Percentiles rank a stretch among this genome's conserved stretches.
Conservation (phyloP, 257 asterid species). For the Plantago elongata region DNA sequence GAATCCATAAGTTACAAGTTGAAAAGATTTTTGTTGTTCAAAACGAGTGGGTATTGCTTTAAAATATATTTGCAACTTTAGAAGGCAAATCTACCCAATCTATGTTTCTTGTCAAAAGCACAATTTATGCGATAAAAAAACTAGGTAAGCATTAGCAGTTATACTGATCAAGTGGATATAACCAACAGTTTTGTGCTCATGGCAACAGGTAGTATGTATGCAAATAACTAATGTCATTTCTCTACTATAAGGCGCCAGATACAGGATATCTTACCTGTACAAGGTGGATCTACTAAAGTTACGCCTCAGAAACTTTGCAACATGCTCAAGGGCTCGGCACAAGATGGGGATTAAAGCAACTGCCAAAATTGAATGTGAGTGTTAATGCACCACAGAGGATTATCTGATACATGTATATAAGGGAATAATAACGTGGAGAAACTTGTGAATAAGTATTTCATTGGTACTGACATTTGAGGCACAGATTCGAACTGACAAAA, state of each 20-base stretch:
- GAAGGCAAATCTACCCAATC: background rate
- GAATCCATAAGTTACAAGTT: too few relatives aligned
- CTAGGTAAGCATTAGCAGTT: background rate
- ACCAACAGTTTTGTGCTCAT: too few relatives aligned
- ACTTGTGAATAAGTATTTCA: too few relatives aligned
- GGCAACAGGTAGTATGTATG: too few relatives aligned
- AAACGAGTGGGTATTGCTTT: background rate
- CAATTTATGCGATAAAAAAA: background rate
- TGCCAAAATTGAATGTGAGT: conserved; percentile 31
- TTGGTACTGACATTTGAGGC: conserved; percentile 69
- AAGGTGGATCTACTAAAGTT: conserved; percentile 77
- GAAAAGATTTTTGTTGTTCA: background rate
- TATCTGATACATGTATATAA: conserved; percentile 5
- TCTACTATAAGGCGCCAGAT: background rate
- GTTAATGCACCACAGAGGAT: conserved; percentile 10
- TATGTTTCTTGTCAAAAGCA: background rate
- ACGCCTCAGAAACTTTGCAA: conserved; percentile 80
- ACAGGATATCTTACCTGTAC: conserved; percentile 53
- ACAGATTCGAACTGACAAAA: conserved; percentile 67
- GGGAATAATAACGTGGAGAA: conserved; percentile 9
- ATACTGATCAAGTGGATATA: too few relatives aligned
- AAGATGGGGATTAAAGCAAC: conserved; percentile 84
- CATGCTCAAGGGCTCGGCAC: conserved; percentile 71
- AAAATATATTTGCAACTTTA: background rate
- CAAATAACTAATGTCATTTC: too few relatives aligned